phyloP scores from a whole-genome alignment of 352 stramenopile genomes.

The Globisporangium radiosum region DNA sequence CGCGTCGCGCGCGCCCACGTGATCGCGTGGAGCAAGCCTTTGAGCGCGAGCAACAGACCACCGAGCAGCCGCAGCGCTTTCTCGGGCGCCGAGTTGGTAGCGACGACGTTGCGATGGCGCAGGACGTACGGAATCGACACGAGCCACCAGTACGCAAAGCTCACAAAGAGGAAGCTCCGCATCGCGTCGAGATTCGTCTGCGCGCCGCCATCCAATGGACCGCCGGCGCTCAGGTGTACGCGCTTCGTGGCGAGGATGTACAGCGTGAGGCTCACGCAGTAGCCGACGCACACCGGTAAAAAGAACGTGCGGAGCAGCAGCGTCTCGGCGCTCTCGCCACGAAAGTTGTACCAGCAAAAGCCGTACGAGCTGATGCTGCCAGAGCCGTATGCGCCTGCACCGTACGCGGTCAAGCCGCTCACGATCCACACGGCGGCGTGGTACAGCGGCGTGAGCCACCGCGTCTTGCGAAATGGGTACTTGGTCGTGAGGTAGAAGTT shows the following conservation, averaged over 20 bases:
- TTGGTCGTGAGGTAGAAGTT: slow-evolving; percentile 87
- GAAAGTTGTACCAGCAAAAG: slow-evolving; percentile 73
- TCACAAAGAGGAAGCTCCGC: slow-evolving; percentile 69
- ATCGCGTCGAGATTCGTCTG: slow-evolving; percentile 75
- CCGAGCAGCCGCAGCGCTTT: slow-evolving; percentile 64
- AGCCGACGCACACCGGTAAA: slow-evolving; percentile 44
- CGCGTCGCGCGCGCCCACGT: slow-evolving; percentile 67
- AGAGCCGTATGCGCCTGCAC: slow-evolving; percentile 34
- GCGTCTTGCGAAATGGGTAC: slow-evolving; percentile 76
- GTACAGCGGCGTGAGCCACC: slow-evolving; percentile 62
- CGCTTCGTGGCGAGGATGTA: slow-evolving; percentile 71
- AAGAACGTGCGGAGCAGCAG: slow-evolving; percentile 65
- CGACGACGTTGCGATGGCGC: slow-evolving; percentile 45
- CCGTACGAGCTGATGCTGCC: slow-evolving; percentile 66
- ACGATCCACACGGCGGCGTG: slow-evolving; percentile 63
- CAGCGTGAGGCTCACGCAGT: slow-evolving; percentile 62
- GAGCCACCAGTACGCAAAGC: slow-evolving; percentile 61
- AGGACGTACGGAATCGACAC: slow-evolving; percentile 67
- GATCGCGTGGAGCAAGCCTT: slow-evolving; percentile 56
- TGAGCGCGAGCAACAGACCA: slow-evolving; percentile 54
- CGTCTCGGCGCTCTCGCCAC: slow-evolving; percentile 37
- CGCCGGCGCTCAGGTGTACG: slow-evolving; percentile 47
- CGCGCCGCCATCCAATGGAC: slow-evolving; percentile 28
- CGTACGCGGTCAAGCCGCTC: slow-evolving; percentile 39
- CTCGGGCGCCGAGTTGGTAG: slow-evolving; percentile 41